Conservation (phyloP, 345 rosid genomes). For the Heritiera fomes region DNA sequence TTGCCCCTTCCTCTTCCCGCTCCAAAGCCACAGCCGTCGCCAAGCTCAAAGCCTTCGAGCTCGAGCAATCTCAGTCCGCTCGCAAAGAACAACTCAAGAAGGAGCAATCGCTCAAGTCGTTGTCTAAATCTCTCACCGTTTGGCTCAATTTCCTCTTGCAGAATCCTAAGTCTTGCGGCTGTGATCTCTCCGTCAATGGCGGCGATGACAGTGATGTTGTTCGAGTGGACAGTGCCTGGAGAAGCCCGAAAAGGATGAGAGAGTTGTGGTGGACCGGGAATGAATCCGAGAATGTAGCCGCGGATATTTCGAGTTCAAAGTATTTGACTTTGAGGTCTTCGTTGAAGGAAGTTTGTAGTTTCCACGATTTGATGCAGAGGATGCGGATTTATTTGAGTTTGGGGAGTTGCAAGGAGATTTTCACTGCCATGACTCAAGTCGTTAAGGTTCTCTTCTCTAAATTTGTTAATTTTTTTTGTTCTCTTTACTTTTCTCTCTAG, state of each 20-base stretch:
- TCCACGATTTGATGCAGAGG: constrained; percentile 83
- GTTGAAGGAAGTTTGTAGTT: constrained; percentile 73
- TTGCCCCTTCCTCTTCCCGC: constrained; percentile 27
- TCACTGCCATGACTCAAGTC: constrained; percentile 60
- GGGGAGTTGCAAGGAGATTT: constrained; percentile 67
- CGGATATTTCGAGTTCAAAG: constrained; percentile 41
- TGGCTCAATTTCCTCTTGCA: constrained; percentile 84
- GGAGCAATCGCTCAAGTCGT: constrained; percentile 62
- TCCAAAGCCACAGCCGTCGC: constrained; percentile 40
- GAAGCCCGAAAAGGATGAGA: constrained; percentile 68
- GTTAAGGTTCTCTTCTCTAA: constrained; percentile 52
- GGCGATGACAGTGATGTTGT: constrained; percentile 31
- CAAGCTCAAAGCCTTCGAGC: constrained; percentile 63
- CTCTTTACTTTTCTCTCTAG: not conserved
- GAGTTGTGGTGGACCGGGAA: constrained; percentile 50
- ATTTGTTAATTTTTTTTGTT: not conserved
- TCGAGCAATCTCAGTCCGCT: constrained; percentile 74
- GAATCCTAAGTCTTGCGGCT: constrained; percentile 75
- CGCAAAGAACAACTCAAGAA: constrained; percentile 61
- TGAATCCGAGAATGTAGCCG: constrained; percentile 28
- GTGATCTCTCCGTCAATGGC: constrained; percentile 30
- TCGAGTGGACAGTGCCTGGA: constrained; percentile 50
- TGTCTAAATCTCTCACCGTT: constrained; percentile 71
- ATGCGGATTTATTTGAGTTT: constrained; percentile 65
- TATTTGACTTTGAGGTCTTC: constrained; percentile 47